Percentiles rank a stretch among this genome's conserved stretches.
These are phyloP conservation scores for Fusarium poae DNA, from an alignment of 2,329 filamentous ascomycete genomes.

Conservation along the genomic window DNA sequence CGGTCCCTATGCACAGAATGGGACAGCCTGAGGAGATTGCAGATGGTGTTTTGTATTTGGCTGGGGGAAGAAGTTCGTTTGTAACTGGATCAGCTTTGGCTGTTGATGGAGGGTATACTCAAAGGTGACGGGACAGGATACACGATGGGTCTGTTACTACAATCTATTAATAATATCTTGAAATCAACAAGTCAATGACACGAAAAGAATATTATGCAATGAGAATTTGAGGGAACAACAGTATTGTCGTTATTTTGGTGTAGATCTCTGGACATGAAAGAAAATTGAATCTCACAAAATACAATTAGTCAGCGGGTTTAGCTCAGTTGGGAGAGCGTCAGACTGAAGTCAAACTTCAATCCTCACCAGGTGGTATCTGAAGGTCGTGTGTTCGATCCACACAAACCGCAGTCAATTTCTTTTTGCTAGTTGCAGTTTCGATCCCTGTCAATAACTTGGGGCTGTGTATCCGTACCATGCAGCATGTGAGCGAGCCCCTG, in stretches of 20 bases:
- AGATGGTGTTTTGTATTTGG: conserved; percentile 48
- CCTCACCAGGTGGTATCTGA: conserved; percentile 29
- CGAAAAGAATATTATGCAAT: neutral
- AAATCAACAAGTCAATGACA: accelerated
- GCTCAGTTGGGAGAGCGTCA: conserved; percentile 36
- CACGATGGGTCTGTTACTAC: no score
- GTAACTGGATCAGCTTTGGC: conserved; percentile 40
- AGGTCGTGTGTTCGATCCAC: conserved; percentile 37
- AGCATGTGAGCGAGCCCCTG: no score
- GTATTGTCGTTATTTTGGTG: no score
- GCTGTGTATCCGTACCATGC: neutral
- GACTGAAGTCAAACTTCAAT: conserved; percentile 35
- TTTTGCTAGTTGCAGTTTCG: neutral
- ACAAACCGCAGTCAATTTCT: conserved; percentile 14
- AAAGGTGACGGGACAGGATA: conserved; percentile 23
- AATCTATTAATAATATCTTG: no score
- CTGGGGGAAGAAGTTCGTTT: conserved; percentile 43
- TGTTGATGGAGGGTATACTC: conserved; percentile 39
- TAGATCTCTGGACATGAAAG: neutral
- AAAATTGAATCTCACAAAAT: accelerated
- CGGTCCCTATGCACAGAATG: conserved; percentile 50
- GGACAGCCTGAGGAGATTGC: conserved; percentile 50
- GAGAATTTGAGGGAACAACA: neutral
- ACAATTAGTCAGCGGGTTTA: conserved; percentile 31
- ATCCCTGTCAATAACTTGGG: neutral